These are phyloP conservation scores for Amauroascus niger DNA, from an alignment of 2,329 filamentous ascomycete species.

Conservation along the genomic window DNA sequence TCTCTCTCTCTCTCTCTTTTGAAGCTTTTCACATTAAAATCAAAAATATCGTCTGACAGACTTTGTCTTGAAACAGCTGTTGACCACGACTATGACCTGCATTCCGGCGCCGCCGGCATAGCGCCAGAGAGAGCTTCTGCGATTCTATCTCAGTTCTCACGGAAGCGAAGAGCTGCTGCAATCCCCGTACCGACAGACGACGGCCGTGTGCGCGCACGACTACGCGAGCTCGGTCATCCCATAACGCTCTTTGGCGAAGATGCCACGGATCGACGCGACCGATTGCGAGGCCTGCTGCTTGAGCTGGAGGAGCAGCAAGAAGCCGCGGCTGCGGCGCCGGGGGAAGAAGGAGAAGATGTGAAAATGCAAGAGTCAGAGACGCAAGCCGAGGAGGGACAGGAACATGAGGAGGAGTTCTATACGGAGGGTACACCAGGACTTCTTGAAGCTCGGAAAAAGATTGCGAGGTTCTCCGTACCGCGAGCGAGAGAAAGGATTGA, in stretches of 20 bases:
- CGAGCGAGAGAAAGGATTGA: slow-evolving; percentile 66
- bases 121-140: slow-evolving; percentile 74
- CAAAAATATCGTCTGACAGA: slow-evolving; percentile 10
- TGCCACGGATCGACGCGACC: slow-evolving; percentile 71
- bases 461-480: slow-evolving; percentile 75
- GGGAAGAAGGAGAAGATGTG: slow-evolving; percentile 46
- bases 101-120: slow-evolving; percentile 53
- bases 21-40: background rate
- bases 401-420: slow-evolving; percentile 90
- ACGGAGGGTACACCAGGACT: slow-evolving; percentile 69
- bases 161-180: slow-evolving; percentile 77
- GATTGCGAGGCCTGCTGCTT: slow-evolving; percentile 70
- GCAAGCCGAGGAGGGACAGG: slow-evolving; percentile 51
- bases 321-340: slow-evolving; percentile 36
- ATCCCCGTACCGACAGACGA: slow-evolving; percentile 94
- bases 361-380: slow-evolving; percentile 45
- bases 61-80: slow-evolving; percentile 38
- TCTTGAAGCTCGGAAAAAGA: slow-evolving; percentile 63
- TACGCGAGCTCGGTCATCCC: slow-evolving; percentile 83
- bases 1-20: background rate
- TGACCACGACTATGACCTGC: slow-evolving; percentile 79
- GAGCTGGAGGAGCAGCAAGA: slow-evolving; percentile 57
- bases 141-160: slow-evolving; percentile 77
- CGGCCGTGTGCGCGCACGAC: slow-evolving; percentile 64
- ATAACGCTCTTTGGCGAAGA: slow-evolving; percentile 92